Conservation (phyloP, 1,284 basidiomycete genomes). For the Trichosporon sp. region DNA sequence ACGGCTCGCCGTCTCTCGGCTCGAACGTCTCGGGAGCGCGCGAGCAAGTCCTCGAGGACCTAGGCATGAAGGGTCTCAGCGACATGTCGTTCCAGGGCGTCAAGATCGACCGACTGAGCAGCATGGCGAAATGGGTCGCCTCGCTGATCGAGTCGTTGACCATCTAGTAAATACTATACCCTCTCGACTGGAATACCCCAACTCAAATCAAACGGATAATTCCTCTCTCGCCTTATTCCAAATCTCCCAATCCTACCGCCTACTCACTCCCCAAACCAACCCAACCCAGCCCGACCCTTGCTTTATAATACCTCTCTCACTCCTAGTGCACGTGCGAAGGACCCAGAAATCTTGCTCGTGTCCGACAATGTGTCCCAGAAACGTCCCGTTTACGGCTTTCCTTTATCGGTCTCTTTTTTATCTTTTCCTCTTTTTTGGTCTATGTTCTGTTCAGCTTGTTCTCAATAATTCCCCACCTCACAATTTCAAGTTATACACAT, state of each 20-base stretch:
- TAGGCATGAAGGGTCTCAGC: constrained; percentile 41
- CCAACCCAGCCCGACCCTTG: no score
- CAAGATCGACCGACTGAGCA: constrained; percentile 31
- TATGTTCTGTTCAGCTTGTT: no score
- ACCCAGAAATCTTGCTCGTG: no score
- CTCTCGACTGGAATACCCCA: not conserved
- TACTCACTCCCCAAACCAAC: no score
- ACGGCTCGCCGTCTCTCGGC: not conserved
- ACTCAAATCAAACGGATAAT: not conserved
- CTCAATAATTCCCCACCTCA: no score
- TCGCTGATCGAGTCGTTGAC: constrained; percentile 37
- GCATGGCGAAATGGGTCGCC: constrained; percentile 41
- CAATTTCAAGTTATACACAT: no score
- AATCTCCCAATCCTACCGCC: not conserved
- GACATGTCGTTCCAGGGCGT: constrained; percentile 37
- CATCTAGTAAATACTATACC: constrained; percentile 15
- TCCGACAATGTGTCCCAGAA: no score
- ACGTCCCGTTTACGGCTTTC: no score
- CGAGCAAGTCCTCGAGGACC: constrained; percentile 39
- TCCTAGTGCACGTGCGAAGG: no score
- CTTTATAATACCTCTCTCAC: no score
- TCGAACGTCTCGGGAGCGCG: constrained; percentile 12
- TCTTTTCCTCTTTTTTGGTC: no score
- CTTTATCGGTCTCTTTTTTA: no score
- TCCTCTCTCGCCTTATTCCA: not conserved